Evolutionary conservation across 192 early-diverging fungal species (phyloP).

Genomic region (Piromyces finnis): DNA sequence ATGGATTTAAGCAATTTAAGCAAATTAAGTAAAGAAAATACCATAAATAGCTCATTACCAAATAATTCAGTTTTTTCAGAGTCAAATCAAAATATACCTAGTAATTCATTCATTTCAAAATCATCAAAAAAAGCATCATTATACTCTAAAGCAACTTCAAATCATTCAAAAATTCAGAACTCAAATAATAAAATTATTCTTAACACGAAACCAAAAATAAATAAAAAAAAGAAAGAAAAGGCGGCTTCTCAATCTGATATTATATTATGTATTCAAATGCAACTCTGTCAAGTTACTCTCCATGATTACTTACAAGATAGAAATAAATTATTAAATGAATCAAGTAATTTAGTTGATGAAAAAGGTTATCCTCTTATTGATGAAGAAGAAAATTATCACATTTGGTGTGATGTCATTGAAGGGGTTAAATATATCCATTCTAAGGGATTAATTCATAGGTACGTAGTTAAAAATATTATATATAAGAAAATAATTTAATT

Average conservation of each 20-base stretch:
- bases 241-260: not conserved
- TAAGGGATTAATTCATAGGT: conserved; percentile 45
- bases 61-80: not conserved
- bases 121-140: not conserved
- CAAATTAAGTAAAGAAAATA: not conserved
- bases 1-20: not conserved
- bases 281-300: conserved; percentile 44
- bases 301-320: not conserved
- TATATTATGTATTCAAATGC: conserved; percentile 75
- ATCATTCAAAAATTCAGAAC: not conserved
- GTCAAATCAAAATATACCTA: not conserved
- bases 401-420: conserved; percentile 57
- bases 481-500: no score
- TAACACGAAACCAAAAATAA: not conserved
- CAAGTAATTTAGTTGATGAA: not conserved
- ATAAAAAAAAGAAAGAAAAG: not conserved
- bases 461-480: not conserved
- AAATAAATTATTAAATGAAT: not conserved
- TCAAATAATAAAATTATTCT: not conserved
- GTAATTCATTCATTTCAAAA: not conserved
- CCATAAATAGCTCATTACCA: not conserved
- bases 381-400: conserved; percentile 10
- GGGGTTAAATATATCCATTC: conserved; percentile 59
- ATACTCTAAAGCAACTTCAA: not conserved
- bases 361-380: not conserved